phyloP scores from a whole-genome alignment of 2,329 filamentous ascomycete genomes.

The Aspergillus alliaceus region DNA sequence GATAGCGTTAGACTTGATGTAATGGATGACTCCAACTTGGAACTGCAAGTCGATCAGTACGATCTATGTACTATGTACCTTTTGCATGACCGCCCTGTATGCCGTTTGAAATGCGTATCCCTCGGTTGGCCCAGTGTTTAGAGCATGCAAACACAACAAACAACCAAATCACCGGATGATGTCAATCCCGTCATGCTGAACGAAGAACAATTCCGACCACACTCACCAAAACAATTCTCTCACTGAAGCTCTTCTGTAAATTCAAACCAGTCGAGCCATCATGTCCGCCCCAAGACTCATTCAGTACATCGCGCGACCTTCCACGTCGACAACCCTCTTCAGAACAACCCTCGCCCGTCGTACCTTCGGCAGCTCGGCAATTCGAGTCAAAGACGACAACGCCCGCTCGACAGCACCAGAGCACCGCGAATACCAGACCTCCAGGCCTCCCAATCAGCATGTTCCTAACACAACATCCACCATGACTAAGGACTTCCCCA shows the following conservation, averaged over 20 bases:
- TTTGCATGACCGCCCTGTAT: background rate
- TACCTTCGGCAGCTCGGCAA: constrained; percentile 32
- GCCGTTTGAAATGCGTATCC: constrained; percentile 8
- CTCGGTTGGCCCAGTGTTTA: constrained; percentile 12
- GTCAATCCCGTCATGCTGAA: constrained; percentile 33
- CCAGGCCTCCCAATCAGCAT: constrained; percentile 61
- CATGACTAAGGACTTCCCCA: constrained; percentile 63
- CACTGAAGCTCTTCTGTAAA: constrained; percentile 1
- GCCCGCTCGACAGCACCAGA: too few relatives aligned
- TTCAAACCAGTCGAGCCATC: constrained; percentile 3
- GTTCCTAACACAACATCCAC: constrained; percentile 66
- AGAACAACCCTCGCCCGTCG: constrained; percentile 26
- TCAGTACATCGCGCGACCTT: constrained; percentile 46
- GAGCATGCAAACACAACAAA: constrained; percentile 38
- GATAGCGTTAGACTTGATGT: constrained; percentile 9
- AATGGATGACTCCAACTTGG: background rate
- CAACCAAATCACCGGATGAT: constrained; percentile 35
- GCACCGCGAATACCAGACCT: constrained; percentile 57
- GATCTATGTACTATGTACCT: background rate
- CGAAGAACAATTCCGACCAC: background rate
- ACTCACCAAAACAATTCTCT: constrained; percentile 2
- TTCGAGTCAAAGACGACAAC: constrained; percentile 47
- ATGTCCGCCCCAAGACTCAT: constrained; percentile 52
- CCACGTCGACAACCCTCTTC: constrained; percentile 24
- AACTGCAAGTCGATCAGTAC: background rate